A percentile compares a stretch with the other conserved stretches of the same genome.
Evolutionary conservation across 129 eudicot genomes (phyloP).

Genomic region (Flaveria linearis): DNA sequence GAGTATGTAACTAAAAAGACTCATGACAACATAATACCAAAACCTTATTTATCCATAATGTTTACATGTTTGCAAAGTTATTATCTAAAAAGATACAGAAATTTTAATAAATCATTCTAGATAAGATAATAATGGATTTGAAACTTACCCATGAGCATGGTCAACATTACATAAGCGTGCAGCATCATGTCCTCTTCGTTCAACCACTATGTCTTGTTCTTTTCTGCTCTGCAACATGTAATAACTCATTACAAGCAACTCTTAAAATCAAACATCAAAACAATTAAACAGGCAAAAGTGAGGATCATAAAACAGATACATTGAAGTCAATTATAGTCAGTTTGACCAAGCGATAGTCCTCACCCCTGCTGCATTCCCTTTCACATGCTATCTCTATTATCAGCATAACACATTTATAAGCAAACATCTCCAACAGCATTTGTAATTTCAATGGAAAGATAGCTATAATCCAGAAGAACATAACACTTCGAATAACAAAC

Average conservation of each 20-base stretch:
- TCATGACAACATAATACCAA: background rate
- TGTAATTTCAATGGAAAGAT: background rate
- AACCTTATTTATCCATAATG: background rate
- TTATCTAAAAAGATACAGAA: background rate
- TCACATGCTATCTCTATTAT: slow-evolving; percentile 79
- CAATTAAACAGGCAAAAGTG: slow-evolving; percentile 6
- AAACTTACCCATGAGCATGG: slow-evolving; percentile 86
- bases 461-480: background rate
- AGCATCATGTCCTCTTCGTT: slow-evolving; percentile 97
- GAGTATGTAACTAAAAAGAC: background rate
- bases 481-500: background rate
- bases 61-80: background rate
- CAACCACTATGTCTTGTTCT: slow-evolving; percentile 81
- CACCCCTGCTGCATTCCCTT: slow-evolving; percentile 99
- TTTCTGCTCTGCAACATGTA: slow-evolving; percentile 54
- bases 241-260: slow-evolving; percentile 3
- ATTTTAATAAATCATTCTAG: background rate
- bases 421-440: slow-evolving; percentile 5
- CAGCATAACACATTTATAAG: background rate
- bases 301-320: slow-evolving; percentile 39
- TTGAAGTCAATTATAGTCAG: slow-evolving; percentile 77
- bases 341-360: slow-evolving; percentile 88
- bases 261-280: slow-evolving; percentile 7
- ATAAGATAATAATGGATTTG: background rate
- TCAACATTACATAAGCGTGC: slow-evolving; percentile 71